phyloP scores from a whole-genome alignment of 2,329 filamentous ascomycete genomes.

The Volutella citrinella region DNA sequence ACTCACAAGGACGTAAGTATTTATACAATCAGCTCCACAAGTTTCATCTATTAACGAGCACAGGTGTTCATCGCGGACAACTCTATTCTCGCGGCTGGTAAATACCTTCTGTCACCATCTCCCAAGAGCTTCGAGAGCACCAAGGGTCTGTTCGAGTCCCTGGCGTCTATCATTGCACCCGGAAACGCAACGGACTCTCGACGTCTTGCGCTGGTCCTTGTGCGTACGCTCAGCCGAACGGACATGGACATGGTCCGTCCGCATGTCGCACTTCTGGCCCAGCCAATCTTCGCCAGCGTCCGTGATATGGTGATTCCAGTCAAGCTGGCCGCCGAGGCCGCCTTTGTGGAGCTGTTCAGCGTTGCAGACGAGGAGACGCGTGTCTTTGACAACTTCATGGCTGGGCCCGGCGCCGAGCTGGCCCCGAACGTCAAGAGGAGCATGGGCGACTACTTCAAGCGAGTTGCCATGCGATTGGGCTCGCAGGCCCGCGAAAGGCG shows the following conservation, averaged over 20 bases:
- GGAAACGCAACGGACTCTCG: constrained; percentile 79
- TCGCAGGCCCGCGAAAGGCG: constrained; percentile 82
- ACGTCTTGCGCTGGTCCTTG: constrained; percentile 79
- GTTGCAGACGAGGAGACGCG: constrained; percentile 83
- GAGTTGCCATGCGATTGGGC: constrained; percentile 82
- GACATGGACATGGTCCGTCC: constrained; percentile 79
- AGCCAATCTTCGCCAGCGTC: constrained; percentile 83
- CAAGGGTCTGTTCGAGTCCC: constrained; percentile 75
- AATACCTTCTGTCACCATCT: constrained; percentile 73
- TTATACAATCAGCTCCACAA: background rate
- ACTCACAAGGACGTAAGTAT: constrained; percentile 67
- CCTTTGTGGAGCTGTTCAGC: constrained; percentile 86
- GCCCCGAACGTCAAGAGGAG: constrained; percentile 74
- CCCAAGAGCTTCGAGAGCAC: constrained; percentile 70
- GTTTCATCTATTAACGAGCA: too few relatives aligned
- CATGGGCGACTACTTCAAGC: constrained; percentile 97
- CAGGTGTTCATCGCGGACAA: constrained; percentile 86
- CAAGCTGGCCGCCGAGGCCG: constrained; percentile 91
- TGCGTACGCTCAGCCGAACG: constrained; percentile 78
- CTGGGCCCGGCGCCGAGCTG: constrained; percentile 62
- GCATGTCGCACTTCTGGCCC: constrained; percentile 75
- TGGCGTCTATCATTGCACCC: constrained; percentile 73
- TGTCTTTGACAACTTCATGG: constrained; percentile 90
- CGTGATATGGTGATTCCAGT: constrained; percentile 91
- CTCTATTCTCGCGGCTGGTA: constrained; percentile 83